A percentile compares a stretch with the other conserved stretches of the same genome.
phyloP scores from a whole-genome alignment of 2,329 filamentous ascomycete species.

The Cladosporium sp. region DNA sequence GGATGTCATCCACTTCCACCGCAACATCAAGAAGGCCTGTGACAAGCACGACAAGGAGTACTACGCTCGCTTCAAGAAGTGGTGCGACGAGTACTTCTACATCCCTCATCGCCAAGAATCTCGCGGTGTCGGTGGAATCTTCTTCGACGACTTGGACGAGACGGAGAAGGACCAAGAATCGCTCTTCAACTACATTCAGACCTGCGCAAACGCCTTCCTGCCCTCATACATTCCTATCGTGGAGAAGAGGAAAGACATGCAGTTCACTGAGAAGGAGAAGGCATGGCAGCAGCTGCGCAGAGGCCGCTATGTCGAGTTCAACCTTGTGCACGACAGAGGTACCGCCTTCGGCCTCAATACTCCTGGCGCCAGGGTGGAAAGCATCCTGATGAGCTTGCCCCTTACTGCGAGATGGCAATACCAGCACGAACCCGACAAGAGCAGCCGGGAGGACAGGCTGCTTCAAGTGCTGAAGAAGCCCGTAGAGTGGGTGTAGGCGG shows the following conservation, averaged over 20 bases:
- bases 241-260: conserved; percentile 84
- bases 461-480: conserved; percentile 66
- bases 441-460: conserved; percentile 72
- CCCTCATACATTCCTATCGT: conserved; percentile 90
- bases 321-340: conserved; percentile 92
- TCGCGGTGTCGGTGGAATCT: conserved; percentile 90
- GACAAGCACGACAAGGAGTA: conserved; percentile 90
- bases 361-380: conserved; percentile 86
- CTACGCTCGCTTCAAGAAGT: conserved; percentile 92
- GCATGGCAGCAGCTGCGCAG: conserved; percentile 93
- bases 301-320: conserved; percentile 98
- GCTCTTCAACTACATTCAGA: conserved; percentile 82
- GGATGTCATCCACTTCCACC: conserved; percentile 95
- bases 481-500: conserved; percentile 54
- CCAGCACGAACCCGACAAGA: conserved; percentile 80
- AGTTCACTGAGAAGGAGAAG: conserved; percentile 80
- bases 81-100: conserved; percentile 97
- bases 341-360: conserved; percentile 93
- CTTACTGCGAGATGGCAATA: conserved; percentile 92
- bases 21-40: conserved; percentile 85
- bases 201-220: conserved; percentile 79
- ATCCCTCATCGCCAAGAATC: conserved; percentile 86
- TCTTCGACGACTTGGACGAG: conserved; percentile 95
- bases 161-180: conserved; percentile 82
- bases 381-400: conserved; percentile 94